Percentiles rank a stretch among this genome's conserved stretches.
Evolutionary conservation across 75 land plant species (phyloP).

Genomic region (Pinus albicaulis): DNA sequence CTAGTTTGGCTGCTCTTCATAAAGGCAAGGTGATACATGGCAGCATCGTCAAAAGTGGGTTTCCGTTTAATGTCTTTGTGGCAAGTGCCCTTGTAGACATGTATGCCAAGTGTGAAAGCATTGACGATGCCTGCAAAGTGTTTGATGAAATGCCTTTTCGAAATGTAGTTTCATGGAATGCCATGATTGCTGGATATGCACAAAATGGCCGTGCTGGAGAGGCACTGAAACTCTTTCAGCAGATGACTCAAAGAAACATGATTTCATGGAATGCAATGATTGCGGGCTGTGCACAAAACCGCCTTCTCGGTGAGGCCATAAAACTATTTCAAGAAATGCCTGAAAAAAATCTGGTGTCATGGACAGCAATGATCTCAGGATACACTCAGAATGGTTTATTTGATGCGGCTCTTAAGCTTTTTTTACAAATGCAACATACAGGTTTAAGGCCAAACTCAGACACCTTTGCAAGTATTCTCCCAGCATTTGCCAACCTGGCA

Average conservation of each 20-base stretch:
- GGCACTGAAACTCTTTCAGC: slow-evolving; percentile 28
- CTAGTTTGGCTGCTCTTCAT: slow-evolving; percentile 8
- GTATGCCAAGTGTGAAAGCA: slow-evolving; percentile 20
- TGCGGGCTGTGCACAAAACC: slow-evolving; percentile 22
- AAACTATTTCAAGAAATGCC: slow-evolving; percentile 6
- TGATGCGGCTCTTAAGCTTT: not conserved
- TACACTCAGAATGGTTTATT: slow-evolving; percentile 6
- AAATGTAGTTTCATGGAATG: slow-evolving; percentile 19
- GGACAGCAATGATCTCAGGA: slow-evolving; percentile 7
- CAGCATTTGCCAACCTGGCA: slow-evolving; percentile 10
- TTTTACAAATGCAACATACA: slow-evolving; percentile 1
- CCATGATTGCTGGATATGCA: slow-evolving; percentile 37
- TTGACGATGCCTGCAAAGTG: slow-evolving; percentile 20
- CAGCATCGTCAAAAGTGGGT: slow-evolving; percentile 6
- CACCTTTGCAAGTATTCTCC: not conserved
- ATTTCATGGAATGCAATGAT: slow-evolving; percentile 50
- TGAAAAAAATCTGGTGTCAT: not conserved
- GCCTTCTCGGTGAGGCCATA: slow-evolving; percentile 16
- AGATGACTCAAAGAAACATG: slow-evolving; percentile 17
- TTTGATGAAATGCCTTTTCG: slow-evolving; percentile 16
- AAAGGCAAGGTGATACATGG: slow-evolving; percentile 18
- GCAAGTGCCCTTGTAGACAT: slow-evolving; percentile 19
- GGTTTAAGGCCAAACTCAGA: not conserved
- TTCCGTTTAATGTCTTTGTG: slow-evolving; percentile 6
- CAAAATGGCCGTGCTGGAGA: slow-evolving; percentile 16